phyloP scores from a whole-genome alignment of 148 eudicot genomes.

The Diospyros kaki region DNA sequence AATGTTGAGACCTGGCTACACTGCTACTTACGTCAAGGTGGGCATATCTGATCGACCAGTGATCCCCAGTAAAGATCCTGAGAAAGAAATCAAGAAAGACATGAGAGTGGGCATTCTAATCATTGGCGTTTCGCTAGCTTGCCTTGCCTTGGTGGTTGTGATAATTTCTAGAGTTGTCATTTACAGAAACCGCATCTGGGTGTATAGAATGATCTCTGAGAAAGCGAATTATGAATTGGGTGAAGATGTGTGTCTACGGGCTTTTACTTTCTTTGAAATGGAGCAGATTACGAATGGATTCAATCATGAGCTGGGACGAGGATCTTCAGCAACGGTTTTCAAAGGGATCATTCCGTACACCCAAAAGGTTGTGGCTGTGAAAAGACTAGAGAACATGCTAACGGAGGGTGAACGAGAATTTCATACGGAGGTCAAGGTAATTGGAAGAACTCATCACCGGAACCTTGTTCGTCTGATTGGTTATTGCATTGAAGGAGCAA shows the following conservation, averaged over 20 bases:
- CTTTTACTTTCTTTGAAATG: conserved; percentile 6
- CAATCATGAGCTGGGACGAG: conserved; percentile 10
- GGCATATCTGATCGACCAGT: not conserved
- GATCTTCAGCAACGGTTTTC: conserved; percentile 2
- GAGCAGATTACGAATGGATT: conserved; percentile 11
- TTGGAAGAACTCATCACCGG: conserved; percentile 12
- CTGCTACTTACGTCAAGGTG: conserved; percentile 12
- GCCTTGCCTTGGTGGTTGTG: not conserved
- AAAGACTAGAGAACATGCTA: conserved; percentile 5
- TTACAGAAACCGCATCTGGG: not conserved
- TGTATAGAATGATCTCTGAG: not conserved
- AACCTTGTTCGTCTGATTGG: conserved; percentile 10
- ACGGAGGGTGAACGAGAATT: conserved; percentile 10
- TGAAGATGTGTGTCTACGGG: not conserved
- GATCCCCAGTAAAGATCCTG: not conserved
- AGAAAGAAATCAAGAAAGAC: not conserved
- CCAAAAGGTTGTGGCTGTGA: conserved; percentile 10
- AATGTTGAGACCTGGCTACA: too few relatives aligned
- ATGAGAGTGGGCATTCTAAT: not conserved
- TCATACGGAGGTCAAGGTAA: conserved; percentile 6
- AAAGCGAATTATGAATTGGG: not conserved
- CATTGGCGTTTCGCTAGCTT: not conserved
- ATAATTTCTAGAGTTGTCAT: not conserved
- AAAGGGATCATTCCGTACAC: not conserved
- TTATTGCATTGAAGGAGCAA: conserved; percentile 9